phyloP scores from a whole-genome alignment of 2,329 filamentous ascomycete genomes.

The Colletotrichum nymphaeae region DNA sequence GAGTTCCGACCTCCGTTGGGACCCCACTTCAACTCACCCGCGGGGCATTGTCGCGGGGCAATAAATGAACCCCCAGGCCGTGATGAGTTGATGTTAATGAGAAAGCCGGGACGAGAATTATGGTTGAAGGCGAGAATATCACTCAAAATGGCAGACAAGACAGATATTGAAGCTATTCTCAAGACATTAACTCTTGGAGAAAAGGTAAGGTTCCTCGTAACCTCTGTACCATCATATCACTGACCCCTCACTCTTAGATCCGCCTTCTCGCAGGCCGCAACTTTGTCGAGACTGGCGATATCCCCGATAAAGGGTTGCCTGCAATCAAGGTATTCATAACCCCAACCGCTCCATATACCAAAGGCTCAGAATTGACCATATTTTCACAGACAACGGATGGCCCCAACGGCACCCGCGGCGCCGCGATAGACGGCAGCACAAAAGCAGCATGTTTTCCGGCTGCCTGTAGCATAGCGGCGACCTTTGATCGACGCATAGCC shows the following conservation, averaged over 20 bases:
- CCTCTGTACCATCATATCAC: too few species aligned
- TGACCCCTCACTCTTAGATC: conserved; percentile 6
- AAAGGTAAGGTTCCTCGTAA: conserved; percentile 36
- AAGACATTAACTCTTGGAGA: conserved; percentile 45
- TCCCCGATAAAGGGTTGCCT: conserved; percentile 18
- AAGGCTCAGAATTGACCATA: too few species aligned
- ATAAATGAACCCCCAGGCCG: conserved; percentile 11
- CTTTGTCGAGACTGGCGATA: conserved; percentile 31
- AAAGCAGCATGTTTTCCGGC: conserved; percentile 65
- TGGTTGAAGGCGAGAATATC: not conserved
- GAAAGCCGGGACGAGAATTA: not conserved
- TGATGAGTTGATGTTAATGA: not conserved
- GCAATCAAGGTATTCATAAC: conserved; percentile 17
- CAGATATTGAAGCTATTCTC: conserved; percentile 40
- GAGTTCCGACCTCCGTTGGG: conserved; percentile 28
- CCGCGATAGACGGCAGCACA: conserved; percentile 32
- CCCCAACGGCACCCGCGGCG: conserved; percentile 35
- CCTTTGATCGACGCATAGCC: conserved; percentile 76
- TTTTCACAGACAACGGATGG: conserved; percentile 24
- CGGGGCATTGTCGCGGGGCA: not conserved
- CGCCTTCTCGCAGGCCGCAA: conserved; percentile 31
- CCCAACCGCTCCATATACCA: too few species aligned
- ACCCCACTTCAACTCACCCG: not conserved
- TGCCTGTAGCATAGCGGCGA: conserved; percentile 77
- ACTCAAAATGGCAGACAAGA: conserved; percentile 17